Evolutionary conservation across 2,329 filamentous ascomycete species (phyloP).

Genomic region (Pseudogymnoascus sp.): DNA sequence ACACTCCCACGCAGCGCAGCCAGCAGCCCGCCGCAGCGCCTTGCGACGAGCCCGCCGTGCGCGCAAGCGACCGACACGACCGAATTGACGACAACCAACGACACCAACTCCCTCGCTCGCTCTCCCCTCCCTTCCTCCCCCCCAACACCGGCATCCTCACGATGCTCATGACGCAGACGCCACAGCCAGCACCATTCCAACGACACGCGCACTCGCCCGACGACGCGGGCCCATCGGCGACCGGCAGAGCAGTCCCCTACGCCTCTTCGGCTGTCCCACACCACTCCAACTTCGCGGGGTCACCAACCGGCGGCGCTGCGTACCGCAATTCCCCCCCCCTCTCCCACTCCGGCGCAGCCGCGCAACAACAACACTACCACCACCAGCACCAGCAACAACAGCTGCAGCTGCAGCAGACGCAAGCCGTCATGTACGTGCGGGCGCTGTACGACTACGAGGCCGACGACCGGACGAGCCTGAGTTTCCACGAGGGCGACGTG

Average conservation of each 20-base stretch:
- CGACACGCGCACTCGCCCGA: constrained; percentile 24
- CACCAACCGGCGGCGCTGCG: constrained; percentile 15
- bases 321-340: constrained; percentile 24
- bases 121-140: constrained; percentile 16
- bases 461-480: constrained; percentile 92
- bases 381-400: not conserved
- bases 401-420: not conserved
- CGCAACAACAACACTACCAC: constrained; percentile 48
- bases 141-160: constrained; percentile 31
- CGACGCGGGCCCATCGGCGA: not conserved
- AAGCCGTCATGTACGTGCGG: constrained; percentile 72
- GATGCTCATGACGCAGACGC: constrained; percentile 47
- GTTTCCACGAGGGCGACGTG: constrained; percentile 92
- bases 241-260: constrained; percentile 10
- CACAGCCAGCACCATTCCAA: constrained; percentile 38
- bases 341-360: constrained; percentile 56
- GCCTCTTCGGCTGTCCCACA: not conserved
- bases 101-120: not conserved
- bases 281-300: constrained; percentile 7
- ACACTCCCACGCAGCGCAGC: not conserved
- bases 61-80: not conserved
- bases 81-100: not conserved
- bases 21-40: not conserved
- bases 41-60: not conserved
- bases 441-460: constrained; percentile 97